Conservation (phyloP, 441 rosid species). For the Cnidoscolus chayamansa region DNA sequence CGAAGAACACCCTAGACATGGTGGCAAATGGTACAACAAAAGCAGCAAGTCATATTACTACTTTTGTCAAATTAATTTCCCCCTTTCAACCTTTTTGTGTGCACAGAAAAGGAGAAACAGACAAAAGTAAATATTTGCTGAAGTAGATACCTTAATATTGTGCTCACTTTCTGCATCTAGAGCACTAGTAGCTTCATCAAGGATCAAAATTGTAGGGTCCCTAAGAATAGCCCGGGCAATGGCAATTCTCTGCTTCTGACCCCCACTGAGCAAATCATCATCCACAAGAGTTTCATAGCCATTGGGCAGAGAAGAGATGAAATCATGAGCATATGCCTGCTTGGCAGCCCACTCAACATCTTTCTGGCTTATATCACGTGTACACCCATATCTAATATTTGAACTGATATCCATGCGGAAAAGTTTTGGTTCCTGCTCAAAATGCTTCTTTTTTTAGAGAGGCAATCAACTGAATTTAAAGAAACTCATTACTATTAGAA, state of each 20-base stretch:
- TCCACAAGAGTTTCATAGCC: constrained; percentile 88
- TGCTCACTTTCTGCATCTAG: constrained; percentile 98
- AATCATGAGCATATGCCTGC: constrained; percentile 91
- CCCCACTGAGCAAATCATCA: constrained; percentile 96
- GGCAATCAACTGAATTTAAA: constrained; percentile 3
- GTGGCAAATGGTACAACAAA: constrained; percentile 12
- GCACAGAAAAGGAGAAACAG: not conserved
- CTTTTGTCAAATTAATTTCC: not conserved
- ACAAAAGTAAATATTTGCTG: not conserved
- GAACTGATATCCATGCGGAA: constrained; percentile 84
- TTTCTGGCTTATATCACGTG: constrained; percentile 51
- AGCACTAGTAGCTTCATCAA: constrained; percentile 96
- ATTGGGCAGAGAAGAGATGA: constrained; percentile 73
- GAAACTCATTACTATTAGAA: constrained; percentile 4
- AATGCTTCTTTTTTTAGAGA: constrained; percentile 13
- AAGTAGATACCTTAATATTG: constrained; percentile 63
- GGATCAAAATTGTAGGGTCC: constrained; percentile 82
- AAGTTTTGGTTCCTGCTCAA: constrained; percentile 82
- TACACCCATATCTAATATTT: constrained; percentile 83
- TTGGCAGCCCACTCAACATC: constrained; percentile 88
- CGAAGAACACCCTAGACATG: constrained; percentile 69
- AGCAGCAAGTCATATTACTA: not conserved
- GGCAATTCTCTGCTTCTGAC: constrained; percentile 96
- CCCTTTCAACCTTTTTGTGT: not conserved
- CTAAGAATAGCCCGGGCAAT: constrained; percentile 94